phyloP scores from a whole-genome alignment of 2,329 filamentous ascomycete species.

The Talaromyces pinophilus region DNA sequence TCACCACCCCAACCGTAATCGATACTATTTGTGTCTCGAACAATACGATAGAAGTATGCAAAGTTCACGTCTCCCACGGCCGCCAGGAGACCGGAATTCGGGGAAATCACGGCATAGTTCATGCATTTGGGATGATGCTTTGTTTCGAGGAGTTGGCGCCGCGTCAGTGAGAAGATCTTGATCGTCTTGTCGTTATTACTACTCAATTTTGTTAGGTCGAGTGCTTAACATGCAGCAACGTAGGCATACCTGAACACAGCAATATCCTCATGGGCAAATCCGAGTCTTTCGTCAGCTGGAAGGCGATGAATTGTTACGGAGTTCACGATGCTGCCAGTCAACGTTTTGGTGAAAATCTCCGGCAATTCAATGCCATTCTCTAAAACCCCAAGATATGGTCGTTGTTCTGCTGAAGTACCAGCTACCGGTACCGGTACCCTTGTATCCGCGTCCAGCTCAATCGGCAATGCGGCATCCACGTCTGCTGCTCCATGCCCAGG shows the following conservation, averaged over 20 bases:
- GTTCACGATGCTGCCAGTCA: constrained; percentile 66
- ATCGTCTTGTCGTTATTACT: constrained; percentile 94
- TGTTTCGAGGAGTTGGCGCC: constrained; percentile 67
- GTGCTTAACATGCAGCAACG: neutral
- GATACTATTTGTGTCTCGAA: constrained; percentile 33
- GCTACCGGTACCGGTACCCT: constrained; percentile 29
- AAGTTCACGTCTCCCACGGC: constrained; percentile 86
- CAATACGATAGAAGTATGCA: constrained; percentile 74
- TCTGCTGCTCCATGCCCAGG: constrained; percentile 43
- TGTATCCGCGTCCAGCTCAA: constrained; percentile 46
- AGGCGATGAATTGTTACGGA: constrained; percentile 65
- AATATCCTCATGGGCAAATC: constrained; percentile 57
- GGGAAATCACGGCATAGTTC: constrained; percentile 92
- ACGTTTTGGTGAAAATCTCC: constrained; percentile 57
- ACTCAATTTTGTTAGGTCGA: constrained; percentile 50
- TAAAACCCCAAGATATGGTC: constrained; percentile 25
- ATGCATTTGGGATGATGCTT: constrained; percentile 79
- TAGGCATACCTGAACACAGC: constrained; percentile 50
- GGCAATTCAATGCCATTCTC: constrained; percentile 33
- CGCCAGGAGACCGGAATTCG: constrained; percentile 76
- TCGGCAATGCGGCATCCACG: constrained; percentile 59
- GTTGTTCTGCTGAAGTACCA: constrained; percentile 28
- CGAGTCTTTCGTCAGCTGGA: constrained; percentile 37
- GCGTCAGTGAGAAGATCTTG: constrained; percentile 74
- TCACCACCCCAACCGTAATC: constrained; percentile 34